Evolutionary conservation across 2,329 filamentous ascomycete genomes (phyloP), one percentile per base, ranked within the genome.

Genomic region (Fulvia fulva): DNA sequence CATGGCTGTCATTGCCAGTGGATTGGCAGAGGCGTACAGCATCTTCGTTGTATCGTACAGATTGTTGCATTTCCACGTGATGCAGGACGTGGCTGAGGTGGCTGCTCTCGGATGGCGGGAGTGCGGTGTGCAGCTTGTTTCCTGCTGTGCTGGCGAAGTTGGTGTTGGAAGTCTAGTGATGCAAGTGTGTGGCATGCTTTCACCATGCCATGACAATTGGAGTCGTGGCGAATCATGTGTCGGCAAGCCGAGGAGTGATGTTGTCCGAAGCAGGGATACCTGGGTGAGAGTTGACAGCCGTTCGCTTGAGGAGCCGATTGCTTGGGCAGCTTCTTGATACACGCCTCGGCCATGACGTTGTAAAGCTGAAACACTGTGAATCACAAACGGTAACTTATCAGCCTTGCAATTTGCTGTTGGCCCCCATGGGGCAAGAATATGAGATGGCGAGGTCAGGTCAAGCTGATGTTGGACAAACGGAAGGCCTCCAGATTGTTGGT

Each of bases 201-300:
- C 14, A 41, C 16, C 37, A 5, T 41, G 5, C 19, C 19, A 19
- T n/a, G 14, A 19, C 6, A 41, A 5, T 21, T 19, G 16, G 37
- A n/a, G 5, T 7, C 14, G n/a, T 32, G 41, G 37, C 52, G 32
- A 54, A 54, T 54, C 52, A 54, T 19, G 52, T 26, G 32, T 46
- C 52, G 52, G 52, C 14, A 47, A 43, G 52, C 41, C 52, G 52
- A 54, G 19, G 52, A 25, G n/a, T 54, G 34, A 22, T 46, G 46
- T 26, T 51, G 45, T n/a, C 16, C 7, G 14, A 28, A 30, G 45
- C 53, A 56, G 46, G 53, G 53, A 56, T 51, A n/a, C 3, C 53
- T 22, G 30, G 49, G 34, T 37, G 28, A 16, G 28, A 30, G 8
- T n/a, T 9, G 23, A 30, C 26, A 12, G 19, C 28, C 47, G 37